phyloP scores from a whole-genome alignment of 495 filamentous ascomycete species.

The Penicillium herquei region DNA sequence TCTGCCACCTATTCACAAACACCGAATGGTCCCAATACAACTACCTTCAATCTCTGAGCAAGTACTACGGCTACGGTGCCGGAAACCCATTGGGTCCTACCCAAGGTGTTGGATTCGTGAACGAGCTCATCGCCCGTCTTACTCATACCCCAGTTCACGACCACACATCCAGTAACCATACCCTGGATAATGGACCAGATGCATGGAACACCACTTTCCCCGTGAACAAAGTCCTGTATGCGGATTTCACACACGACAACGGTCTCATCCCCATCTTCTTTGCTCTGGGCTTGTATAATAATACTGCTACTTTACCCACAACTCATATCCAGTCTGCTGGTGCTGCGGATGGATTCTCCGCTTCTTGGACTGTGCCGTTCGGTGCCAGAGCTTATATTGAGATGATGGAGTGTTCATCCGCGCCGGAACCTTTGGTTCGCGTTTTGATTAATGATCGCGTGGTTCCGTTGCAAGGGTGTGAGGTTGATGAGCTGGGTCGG shows the following conservation, averaged over 20 bases:
- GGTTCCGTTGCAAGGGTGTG: conserved; percentile 64
- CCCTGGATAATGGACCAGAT: conserved; percentile 55
- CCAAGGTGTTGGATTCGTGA: conserved; percentile 80
- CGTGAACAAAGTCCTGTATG: conserved; percentile 62
- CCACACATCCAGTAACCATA: conserved; percentile 67
- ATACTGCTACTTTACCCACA: conserved; percentile 46
- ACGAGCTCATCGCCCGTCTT: conserved; percentile 80
- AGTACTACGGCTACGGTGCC: conserved; percentile 76
- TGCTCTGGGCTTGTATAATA: conserved; percentile 72
- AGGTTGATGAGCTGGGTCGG: conserved; percentile 61
- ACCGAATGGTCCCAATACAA: conserved; percentile 73
- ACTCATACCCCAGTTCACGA: conserved; percentile 65
- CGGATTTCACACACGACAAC: conserved; percentile 89
- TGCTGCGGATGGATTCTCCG: conserved; percentile 58
- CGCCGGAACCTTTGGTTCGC: conserved; percentile 61
- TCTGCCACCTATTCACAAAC: conserved; percentile 69
- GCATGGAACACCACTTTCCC: conserved; percentile 58
- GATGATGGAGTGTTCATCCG: conserved; percentile 65
- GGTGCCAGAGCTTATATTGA: conserved; percentile 75
- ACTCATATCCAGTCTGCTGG: conserved; percentile 43
- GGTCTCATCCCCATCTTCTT: conserved; percentile 70
- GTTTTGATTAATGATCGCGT: conserved; percentile 82
- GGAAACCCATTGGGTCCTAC: conserved; percentile 76
- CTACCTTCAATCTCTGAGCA: conserved; percentile 71
- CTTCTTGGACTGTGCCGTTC: conserved; percentile 78